phyloP scores from a whole-genome alignment of 495 filamentous ascomycete species.

The Penicillium salamii region DNA sequence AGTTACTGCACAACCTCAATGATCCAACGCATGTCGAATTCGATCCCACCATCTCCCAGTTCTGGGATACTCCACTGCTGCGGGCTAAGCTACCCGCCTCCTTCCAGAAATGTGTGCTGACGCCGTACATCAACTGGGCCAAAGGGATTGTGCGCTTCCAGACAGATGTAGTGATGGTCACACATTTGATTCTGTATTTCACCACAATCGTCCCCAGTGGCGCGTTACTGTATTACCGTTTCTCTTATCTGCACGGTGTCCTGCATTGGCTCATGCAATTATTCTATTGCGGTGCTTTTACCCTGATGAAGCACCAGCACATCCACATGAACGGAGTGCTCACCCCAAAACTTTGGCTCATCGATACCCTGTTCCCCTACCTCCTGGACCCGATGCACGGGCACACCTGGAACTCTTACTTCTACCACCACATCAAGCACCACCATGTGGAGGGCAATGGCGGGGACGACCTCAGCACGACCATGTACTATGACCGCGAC shows the following conservation, averaged over 20 bases:
- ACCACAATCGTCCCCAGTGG: slow-evolving; percentile 66
- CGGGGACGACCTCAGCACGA: slow-evolving; percentile 70
- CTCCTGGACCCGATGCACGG: slow-evolving; percentile 72
- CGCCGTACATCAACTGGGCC: slow-evolving; percentile 56
- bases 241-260: slow-evolving; percentile 62
- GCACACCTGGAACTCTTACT: slow-evolving; percentile 82
- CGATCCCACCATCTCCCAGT: slow-evolving; percentile 52
- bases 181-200: slow-evolving; percentile 71
- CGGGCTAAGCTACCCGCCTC: slow-evolving; percentile 26
- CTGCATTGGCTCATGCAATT: slow-evolving; percentile 59
- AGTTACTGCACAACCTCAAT: slow-evolving; percentile 51
- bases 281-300: slow-evolving; percentile 69
- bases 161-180: slow-evolving; percentile 74
- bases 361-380: slow-evolving; percentile 69
- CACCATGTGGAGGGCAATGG: slow-evolving; percentile 83
- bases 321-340: slow-evolving; percentile 75
- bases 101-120: slow-evolving; percentile 47
- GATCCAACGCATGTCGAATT: slow-evolving; percentile 45
- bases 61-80: slow-evolving; percentile 48
- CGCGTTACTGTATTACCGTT: slow-evolving; percentile 58
- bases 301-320: slow-evolving; percentile 79
- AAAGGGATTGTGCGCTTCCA: slow-evolving; percentile 51
- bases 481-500: slow-evolving; percentile 74
- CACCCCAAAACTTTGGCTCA: slow-evolving; percentile 38
- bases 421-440: slow-evolving; percentile 81